Evolutionary conservation across 2,329 filamentous ascomycete species (phyloP).

Genomic region (Aspergillus fumigatiaffinis): DNA sequence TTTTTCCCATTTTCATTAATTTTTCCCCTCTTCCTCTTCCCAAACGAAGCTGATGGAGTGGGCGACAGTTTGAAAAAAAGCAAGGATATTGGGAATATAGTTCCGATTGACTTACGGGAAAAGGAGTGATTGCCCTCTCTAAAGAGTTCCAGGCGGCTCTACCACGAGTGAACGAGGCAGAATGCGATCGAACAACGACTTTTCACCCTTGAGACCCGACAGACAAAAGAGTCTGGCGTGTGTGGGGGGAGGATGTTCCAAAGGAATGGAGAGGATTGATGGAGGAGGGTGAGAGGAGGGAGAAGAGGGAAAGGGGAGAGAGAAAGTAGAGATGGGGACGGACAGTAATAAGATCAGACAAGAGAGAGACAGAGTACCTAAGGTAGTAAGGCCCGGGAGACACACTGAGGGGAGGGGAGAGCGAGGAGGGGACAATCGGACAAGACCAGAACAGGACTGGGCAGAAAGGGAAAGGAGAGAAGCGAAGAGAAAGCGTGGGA

Average conservation of each 20-base stretch:
- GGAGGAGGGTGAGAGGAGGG: conserved; percentile 15
- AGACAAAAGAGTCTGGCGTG: conserved; percentile 19
- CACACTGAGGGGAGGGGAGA: background rate
- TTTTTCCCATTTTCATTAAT: background rate
- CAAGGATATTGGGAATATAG: background rate
- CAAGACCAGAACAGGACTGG: background rate
- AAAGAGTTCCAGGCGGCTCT: conserved; percentile 20
- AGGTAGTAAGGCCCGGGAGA: background rate
- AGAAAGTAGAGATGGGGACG: conserved; percentile 22
- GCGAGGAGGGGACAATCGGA: background rate
- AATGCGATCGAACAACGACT: conserved; percentile 14
- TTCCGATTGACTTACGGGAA: conserved; percentile 24
- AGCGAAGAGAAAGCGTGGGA: background rate
- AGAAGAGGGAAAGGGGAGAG: conserved; percentile 23
- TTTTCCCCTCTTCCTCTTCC: background rate
- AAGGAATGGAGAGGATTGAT: conserved; percentile 9
- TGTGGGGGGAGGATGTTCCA: background rate
- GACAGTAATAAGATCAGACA: conserved; percentile 15
- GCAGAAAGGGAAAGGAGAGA: background rate
- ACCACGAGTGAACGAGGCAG: conserved; percentile 36
- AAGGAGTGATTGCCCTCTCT: conserved; percentile 19
- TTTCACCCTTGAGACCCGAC: conserved; percentile 22
- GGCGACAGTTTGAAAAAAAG: background rate
- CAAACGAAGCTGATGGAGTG: background rate
- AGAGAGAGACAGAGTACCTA: conserved; percentile 2